These are phyloP conservation scores for Penstemon eatonii DNA, from an alignment of 257 asterid genomes.

Conservation along the genomic window DNA sequence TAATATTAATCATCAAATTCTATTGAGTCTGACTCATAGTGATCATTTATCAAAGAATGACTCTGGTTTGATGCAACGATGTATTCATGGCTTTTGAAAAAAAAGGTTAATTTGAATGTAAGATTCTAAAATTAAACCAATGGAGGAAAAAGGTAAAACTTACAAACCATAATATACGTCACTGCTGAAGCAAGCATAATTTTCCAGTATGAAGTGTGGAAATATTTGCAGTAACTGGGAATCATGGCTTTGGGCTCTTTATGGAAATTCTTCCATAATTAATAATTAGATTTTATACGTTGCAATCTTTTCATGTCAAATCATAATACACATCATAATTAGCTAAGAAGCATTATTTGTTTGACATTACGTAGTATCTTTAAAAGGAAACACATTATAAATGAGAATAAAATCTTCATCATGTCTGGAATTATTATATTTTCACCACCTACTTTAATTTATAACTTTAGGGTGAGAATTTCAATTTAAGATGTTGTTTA, in stretches of 20 bases:
- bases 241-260: constrained; percentile 10
- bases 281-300: constrained; percentile 10
- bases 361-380: constrained; percentile 33
- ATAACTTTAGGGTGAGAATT: not conserved
- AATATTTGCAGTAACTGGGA: not conserved
- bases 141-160: not conserved
- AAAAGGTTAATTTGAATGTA: too few species aligned
- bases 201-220: not conserved
- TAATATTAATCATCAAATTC: too few species aligned
- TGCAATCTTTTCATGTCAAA: constrained; percentile 13
- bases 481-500: constrained; percentile 17
- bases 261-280: constrained; percentile 6
- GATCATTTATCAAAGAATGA: too few species aligned
- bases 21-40: too few species aligned
- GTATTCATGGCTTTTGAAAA: too few species aligned
- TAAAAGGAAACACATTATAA: constrained; percentile 25
- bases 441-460: constrained; percentile 21
- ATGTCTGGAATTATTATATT: constrained; percentile 28
- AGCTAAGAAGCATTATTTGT: constrained; percentile 9
- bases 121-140: not conserved
- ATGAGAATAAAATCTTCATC: constrained; percentile 40
- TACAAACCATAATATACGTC: not conserved
- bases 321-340: constrained; percentile 15
- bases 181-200: constrained; percentile 1
- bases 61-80: too few species aligned